Conservation (phyloP, 352 stramenopile species). For the Phytophthora foliorum region DNA sequence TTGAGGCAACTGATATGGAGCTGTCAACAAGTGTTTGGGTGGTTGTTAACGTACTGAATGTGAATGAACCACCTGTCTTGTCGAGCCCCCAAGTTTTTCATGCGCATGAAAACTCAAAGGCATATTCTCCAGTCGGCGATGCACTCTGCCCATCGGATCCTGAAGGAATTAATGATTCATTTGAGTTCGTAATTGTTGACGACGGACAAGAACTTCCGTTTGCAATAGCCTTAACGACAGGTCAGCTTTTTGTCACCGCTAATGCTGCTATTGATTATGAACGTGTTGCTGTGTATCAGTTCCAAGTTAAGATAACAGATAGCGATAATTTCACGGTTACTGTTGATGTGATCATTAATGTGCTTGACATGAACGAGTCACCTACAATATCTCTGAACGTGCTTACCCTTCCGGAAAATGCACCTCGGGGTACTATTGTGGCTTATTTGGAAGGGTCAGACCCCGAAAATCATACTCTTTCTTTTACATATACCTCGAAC, state of each 20-base stretch:
- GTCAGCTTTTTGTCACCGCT: constrained; percentile 27
- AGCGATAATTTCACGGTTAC: constrained; percentile 19
- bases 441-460: constrained; percentile 48
- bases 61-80: constrained; percentile 35
- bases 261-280: constrained; percentile 34
- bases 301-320: constrained; percentile 30
- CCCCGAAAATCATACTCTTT: constrained; percentile 61
- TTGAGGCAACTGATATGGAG: constrained; percentile 22
- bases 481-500: constrained; percentile 42
- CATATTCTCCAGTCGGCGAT: constrained; percentile 19
- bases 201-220: constrained; percentile 7
- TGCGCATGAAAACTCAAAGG: constrained; percentile 29
- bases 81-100: constrained; percentile 24
- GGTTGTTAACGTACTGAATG: constrained; percentile 19
- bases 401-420: constrained; percentile 49
- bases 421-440: constrained; percentile 50
- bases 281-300: constrained; percentile 5
- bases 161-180: constrained; percentile 17
- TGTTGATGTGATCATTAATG: constrained; percentile 24
- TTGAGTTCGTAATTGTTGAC: constrained; percentile 18
- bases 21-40: constrained; percentile 23
- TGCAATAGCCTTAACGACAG: constrained; percentile 15
- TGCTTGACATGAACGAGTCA: constrained; percentile 39
- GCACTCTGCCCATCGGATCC: constrained; percentile 27
- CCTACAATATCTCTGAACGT: constrained; percentile 13